Evolutionary conservation across 495 filamentous ascomycete genomes (phyloP).

Genomic region (Halenospora varia): DNA sequence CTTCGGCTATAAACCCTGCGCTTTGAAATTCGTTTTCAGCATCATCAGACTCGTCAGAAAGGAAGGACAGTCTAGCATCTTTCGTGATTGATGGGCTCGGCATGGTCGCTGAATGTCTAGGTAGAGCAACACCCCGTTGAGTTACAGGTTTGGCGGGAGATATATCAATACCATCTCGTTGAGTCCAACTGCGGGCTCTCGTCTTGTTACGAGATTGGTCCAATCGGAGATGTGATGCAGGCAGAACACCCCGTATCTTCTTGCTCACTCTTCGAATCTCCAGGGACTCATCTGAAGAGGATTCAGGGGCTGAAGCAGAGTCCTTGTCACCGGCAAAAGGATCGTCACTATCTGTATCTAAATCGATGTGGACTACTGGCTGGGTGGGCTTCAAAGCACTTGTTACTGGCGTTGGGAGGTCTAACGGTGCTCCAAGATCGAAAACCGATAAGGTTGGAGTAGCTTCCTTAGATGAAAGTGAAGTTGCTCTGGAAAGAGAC

Average conservation of each 20-base stretch:
- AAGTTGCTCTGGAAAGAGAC: conserved; percentile 4
- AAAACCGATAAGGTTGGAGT: too few relatives aligned
- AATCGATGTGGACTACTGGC: conserved; percentile 18
- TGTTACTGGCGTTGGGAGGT: conserved; percentile 22
- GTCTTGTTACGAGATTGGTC: conserved; percentile 45
- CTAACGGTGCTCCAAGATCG: background rate
- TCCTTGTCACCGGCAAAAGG: conserved; percentile 4
- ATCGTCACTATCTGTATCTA: conserved; percentile 17
- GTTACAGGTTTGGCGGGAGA: conserved; percentile 15
- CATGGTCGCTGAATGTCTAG: conserved; percentile 9
- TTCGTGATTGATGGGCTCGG: conserved; percentile 13
- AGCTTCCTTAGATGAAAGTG: conserved; percentile 4
- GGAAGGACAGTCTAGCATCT: conserved; percentile 21
- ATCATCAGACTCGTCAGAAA: conserved; percentile 48
- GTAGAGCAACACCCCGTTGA: conserved; percentile 54
- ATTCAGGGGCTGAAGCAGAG: background rate
- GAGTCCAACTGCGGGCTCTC: conserved; percentile 33
- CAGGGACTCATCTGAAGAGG: conserved; percentile 38
- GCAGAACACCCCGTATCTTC: conserved; percentile 78
- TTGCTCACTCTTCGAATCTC: conserved; percentile 37
- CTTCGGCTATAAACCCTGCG: conserved; percentile 15
- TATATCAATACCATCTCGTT: conserved; percentile 18
- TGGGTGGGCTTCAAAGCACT: conserved; percentile 20
- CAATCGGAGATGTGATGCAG: conserved; percentile 84
- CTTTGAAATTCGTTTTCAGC: conserved; percentile 26